Evolutionary conservation across 2,329 filamentous ascomycete genomes (phyloP).

Genomic region (Coccinonectria pachysandricola): DNA sequence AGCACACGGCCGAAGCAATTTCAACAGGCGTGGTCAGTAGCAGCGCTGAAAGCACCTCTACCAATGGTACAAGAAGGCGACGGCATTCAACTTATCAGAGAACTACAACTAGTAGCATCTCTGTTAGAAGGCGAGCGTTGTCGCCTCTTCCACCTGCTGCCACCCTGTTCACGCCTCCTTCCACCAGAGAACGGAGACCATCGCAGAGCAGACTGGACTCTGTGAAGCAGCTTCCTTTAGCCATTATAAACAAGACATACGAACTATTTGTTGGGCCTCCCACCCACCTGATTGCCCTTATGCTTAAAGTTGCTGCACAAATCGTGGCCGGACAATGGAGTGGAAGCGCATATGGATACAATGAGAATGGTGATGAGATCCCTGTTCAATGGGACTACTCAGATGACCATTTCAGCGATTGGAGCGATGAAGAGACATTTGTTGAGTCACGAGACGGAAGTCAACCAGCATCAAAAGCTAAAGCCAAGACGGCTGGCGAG

Average conservation of each 20-base stretch:
- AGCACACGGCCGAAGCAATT: no score
- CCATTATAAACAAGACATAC: constrained; percentile 66
- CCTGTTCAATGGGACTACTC: constrained; percentile 52
- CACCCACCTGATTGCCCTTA: constrained; percentile 63
- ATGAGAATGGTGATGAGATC: constrained; percentile 42
- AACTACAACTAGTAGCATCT: constrained; percentile 17
- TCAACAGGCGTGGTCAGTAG: no score
- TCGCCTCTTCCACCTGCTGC: constrained; percentile 60
- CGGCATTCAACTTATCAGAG: constrained; percentile 12
- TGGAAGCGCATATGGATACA: constrained; percentile 45
- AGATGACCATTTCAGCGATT: constrained; percentile 45
- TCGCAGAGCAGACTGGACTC: constrained; percentile 14
- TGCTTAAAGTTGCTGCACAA: constrained; percentile 70
- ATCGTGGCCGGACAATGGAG: constrained; percentile 58
- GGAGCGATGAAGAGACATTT: constrained; percentile 42
- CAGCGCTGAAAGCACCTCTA: background rate
- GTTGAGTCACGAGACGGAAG: constrained; percentile 7
- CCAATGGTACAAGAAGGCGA: constrained; percentile 3
- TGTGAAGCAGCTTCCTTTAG: constrained; percentile 25
- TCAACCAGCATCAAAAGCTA: constrained; percentile 2
- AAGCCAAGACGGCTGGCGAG: constrained; percentile 4
- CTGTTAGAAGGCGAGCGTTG: constrained; percentile 35
- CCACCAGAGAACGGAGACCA: constrained; percentile 23
- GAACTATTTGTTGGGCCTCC: constrained; percentile 74
- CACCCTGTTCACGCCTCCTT: constrained; percentile 46